Conservation (phyloP, 1,284 basidiomycete genomes). For the Chondrostereum purpureum region DNA sequence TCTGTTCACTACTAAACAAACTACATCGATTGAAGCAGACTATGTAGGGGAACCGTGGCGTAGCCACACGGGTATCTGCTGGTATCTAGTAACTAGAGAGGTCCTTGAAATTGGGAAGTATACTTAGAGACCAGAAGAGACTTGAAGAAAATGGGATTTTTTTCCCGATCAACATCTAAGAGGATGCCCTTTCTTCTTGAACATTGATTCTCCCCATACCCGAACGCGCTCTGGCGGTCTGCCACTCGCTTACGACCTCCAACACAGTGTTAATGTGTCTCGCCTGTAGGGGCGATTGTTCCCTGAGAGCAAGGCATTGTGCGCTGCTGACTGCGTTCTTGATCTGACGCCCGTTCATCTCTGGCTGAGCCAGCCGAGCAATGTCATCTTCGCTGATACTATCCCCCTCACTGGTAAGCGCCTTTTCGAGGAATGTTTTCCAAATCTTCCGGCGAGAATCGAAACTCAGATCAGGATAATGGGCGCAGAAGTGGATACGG, state of each 20-base stretch:
- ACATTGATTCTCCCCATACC: background rate
- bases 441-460: slow-evolving; percentile 20
- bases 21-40: too few relatives aligned
- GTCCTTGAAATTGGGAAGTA: too few relatives aligned
- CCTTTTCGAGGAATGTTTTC: slow-evolving; percentile 19
- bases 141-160: too few relatives aligned
- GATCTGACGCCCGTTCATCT: slow-evolving; percentile 16
- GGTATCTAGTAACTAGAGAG: too few relatives aligned
- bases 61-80: too few relatives aligned
- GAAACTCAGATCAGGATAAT: slow-evolving; percentile 22
- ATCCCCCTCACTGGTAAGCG: background rate
- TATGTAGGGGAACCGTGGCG: too few relatives aligned
- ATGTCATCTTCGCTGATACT: slow-evolving; percentile 11
- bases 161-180: too few relatives aligned
- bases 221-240: background rate
- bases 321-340: slow-evolving; percentile 17
- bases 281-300: slow-evolving; percentile 7
- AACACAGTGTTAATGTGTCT: slow-evolving; percentile 16
- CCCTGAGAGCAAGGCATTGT: slow-evolving; percentile 13
- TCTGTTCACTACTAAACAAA: too few relatives aligned
- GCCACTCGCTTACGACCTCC: slow-evolving; percentile 15
- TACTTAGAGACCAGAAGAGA: too few relatives aligned
- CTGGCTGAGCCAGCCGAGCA: slow-evolving; percentile 8
- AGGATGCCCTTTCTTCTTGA: too few relatives aligned
- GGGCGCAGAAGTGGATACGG: slow-evolving; percentile 24